These are phyloP conservation scores for Gremmenia infestans DNA, from an alignment of 2,329 filamentous ascomycete genomes.

Conservation along the genomic window DNA sequence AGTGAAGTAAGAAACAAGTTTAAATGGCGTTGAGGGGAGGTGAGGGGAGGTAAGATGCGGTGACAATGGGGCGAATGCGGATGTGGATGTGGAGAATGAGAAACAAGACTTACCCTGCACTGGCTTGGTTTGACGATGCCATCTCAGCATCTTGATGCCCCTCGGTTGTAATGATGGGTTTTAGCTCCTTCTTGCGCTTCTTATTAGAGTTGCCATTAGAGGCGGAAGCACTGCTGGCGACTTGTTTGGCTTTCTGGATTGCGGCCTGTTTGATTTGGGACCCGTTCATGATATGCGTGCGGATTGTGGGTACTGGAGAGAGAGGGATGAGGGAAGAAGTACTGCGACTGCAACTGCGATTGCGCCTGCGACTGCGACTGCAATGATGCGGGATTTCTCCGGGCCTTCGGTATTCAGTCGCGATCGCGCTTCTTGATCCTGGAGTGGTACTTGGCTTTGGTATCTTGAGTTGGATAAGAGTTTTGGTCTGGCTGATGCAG, in stretches of 20 bases:
- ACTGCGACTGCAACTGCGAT: neutral
- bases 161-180: conserved; percentile 55
- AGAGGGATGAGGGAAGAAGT: neutral
- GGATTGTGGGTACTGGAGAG: neutral
- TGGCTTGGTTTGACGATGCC: conserved; percentile 28
- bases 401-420: neutral
- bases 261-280: conserved; percentile 35
- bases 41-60: conserved; percentile 3
- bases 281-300: conserved; percentile 27
- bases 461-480: too few relatives aligned
- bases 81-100: conserved; percentile 1
- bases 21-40: neutral
- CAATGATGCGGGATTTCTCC: neutral
- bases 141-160: conserved; percentile 36
- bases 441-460: too few relatives aligned
- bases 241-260: conserved; percentile 56
- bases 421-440: too few relatives aligned
- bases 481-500: neutral
- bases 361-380: neutral
- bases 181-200: conserved; percentile 56
- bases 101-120: conserved; percentile 32
- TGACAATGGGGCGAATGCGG: conserved; percentile 11
- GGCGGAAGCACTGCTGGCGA: conserved; percentile 34
- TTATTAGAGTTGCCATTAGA: conserved; percentile 46
- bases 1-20: neutral